Base-by-base conservation (phyloP, 345 rosid genomes). In the Brassica napus region DNA sequence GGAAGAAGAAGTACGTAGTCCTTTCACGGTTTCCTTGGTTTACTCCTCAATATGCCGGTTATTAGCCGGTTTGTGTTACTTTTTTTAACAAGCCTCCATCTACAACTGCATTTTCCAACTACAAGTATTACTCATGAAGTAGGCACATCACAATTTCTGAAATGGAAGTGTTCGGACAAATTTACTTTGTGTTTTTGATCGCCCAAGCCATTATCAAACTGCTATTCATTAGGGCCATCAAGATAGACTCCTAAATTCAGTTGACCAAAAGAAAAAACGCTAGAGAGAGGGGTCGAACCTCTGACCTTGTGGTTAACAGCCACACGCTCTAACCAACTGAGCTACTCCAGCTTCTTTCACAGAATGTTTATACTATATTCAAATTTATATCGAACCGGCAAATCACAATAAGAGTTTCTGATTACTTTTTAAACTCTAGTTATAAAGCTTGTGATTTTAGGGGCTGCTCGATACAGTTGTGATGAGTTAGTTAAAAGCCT, bases 291-390 rank as follows among this genome's bases (percentile, higher is more conserved):
- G 90, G 81, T 93, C 75, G 94, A 93, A 93, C 94, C 94, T 90
- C 86, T 90, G 88, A 93, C 97, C 92, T 92, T 91, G 90, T 87
- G 91, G 95, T 94, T 91, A 91, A 91, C 89, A 89, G 90, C 97
- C 92, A 90, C 92, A 91, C 91, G 91, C 90, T 89, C 97, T 91
- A 89, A 80, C 95, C 97, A 88, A 85, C 92, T 90, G 97, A 94
- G 93, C 96, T 89, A 90, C 82, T 89, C 94, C 94, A 88, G 94
- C 94, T 52, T 35, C 39, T 35, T 35, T 0, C 31, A 28, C 31
- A 28, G 31, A 28, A 28, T 28, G 31, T 28, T 28, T 28, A 28
- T 28, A 28, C 0, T 28, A 28, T 28, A 28, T 28, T 28, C 4
- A 28, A 28, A 28, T 28, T 28, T 28, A 28, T 34, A 34, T 34